Evolutionary conservation across 2,329 filamentous ascomycete genomes (phyloP).

Genomic region (Trichoderma hamatum): DNA sequence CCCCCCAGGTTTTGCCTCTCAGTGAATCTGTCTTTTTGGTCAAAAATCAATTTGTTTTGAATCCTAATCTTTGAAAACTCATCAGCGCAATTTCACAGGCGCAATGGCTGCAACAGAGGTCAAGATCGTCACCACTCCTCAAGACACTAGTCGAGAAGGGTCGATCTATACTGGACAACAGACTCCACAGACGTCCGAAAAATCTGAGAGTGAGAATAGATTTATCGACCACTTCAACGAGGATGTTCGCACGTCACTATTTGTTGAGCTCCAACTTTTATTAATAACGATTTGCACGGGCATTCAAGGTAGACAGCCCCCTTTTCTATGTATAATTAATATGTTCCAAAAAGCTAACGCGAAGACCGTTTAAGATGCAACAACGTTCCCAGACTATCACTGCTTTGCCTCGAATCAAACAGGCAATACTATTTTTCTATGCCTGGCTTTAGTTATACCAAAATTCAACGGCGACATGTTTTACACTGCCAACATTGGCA

Average conservation of each 20-base stretch:
- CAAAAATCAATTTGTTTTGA: neutral
- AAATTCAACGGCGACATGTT: conserved; percentile 53
- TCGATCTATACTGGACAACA: conserved; percentile 7
- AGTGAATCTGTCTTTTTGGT: neutral
- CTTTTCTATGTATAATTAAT: neutral
- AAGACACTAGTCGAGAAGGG: conserved; percentile 17
- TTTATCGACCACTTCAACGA: conserved; percentile 31
- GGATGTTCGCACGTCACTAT: conserved; percentile 43
- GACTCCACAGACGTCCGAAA: neutral
- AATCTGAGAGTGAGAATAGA: neutral
- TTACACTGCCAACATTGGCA: conserved; percentile 56
- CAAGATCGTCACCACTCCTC: neutral
- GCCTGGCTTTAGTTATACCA: conserved; percentile 54
- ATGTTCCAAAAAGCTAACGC: neutral
- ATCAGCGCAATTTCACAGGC: neutral
- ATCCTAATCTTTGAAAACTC: neutral
- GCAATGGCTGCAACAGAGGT: conserved; percentile 16
- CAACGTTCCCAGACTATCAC: conserved; percentile 62
- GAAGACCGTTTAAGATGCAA: conserved; percentile 50
- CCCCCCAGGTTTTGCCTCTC: neutral
- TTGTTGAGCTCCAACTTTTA: conserved; percentile 51
- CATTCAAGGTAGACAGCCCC: conserved; percentile 47
- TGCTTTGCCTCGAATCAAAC: conserved; percentile 68
- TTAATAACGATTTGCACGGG: conserved; percentile 55
- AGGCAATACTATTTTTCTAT: conserved; percentile 64